These are phyloP conservation scores for Colletotrichum sidae DNA, from an alignment of 2,329 filamentous ascomycete genomes.

Conservation along the genomic window DNA sequence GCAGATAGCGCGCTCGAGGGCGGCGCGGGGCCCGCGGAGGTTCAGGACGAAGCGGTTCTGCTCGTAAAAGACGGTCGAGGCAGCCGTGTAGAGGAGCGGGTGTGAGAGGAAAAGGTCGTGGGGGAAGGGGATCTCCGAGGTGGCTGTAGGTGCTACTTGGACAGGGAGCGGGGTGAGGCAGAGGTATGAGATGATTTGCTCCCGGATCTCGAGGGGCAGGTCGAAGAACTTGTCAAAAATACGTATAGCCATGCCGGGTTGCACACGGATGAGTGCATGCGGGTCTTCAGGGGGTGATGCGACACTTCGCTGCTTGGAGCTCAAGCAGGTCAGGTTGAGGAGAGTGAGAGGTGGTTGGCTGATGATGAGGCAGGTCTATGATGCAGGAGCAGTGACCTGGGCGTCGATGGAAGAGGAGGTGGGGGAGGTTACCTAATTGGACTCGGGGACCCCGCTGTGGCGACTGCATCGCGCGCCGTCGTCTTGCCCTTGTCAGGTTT, in stretches of 20 bases:
- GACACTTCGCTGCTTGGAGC: no score
- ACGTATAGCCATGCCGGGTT: conserved; percentile 7
- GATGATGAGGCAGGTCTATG: not conserved
- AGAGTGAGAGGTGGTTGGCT: not conserved
- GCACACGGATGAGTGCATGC: no score
- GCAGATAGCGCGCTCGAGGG: conserved; percentile 28
- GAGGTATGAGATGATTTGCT: conserved; percentile 43
- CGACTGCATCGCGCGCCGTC: conserved; percentile 6
- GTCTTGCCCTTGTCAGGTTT: conserved; percentile 20
- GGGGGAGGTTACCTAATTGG: conserved; percentile 11
- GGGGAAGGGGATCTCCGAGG: conserved; percentile 31
- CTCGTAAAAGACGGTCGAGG: conserved; percentile 43
- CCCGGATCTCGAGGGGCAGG: conserved; percentile 44
- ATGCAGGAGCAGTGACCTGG: conserved; percentile 10
- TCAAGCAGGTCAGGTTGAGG: not conserved
- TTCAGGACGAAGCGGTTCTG: conserved; percentile 43
- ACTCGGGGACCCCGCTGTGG: conserved; percentile 15
- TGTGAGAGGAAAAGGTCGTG: conserved; percentile 41
- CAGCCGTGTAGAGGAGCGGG: conserved; percentile 40
- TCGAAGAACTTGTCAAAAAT: conserved; percentile 44
- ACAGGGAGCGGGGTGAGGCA: conserved; percentile 40
- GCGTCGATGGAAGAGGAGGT: conserved; percentile 8
- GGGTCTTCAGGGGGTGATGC: no score
- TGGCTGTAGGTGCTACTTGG: conserved; percentile 36
- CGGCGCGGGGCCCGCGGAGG: conserved; percentile 29